Conservation (phyloP, 305 asterid genomes). For the Fraxinus floribunda region DNA sequence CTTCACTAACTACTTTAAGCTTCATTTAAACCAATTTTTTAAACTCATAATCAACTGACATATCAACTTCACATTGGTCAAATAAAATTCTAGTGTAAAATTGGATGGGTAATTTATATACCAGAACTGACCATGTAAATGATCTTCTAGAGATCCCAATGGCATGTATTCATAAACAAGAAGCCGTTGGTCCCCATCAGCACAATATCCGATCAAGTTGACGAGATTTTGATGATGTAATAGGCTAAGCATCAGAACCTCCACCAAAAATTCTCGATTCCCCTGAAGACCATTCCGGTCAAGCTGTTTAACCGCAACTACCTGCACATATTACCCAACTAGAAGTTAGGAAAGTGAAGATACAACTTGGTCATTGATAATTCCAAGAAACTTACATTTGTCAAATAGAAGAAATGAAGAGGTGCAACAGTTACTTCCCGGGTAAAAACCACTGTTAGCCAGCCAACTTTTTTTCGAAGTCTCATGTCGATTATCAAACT, state of each 20-base stretch:
- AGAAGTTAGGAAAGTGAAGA: slow-evolving; percentile 9
- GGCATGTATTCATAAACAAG: slow-evolving; percentile 94
- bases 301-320: slow-evolving; percentile 88
- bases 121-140: slow-evolving; percentile 73
- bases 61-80: not conserved
- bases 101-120: slow-evolving; percentile 3
- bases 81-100: slow-evolving; percentile 2
- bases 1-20: not conserved
- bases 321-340: slow-evolving; percentile 40
- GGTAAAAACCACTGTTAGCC: not conserved
- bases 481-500: not conserved
- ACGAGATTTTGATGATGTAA: slow-evolving; percentile 84
- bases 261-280: slow-evolving; percentile 83
- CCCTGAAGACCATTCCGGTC: slow-evolving; percentile 90
- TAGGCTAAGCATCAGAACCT: slow-evolving; percentile 94
- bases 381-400: not conserved
- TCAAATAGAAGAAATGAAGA: not conserved
- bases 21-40: not conserved
- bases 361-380: not conserved
- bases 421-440: not conserved
- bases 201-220: slow-evolving; percentile 88
- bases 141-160: slow-evolving; percentile 91
- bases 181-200: slow-evolving; percentile 90
- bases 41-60: not conserved
- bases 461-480: not conserved